These are phyloP conservation scores for Tuber calosporum DNA, from an alignment of 495 filamentous ascomycete genomes.

Conservation along the genomic window DNA sequence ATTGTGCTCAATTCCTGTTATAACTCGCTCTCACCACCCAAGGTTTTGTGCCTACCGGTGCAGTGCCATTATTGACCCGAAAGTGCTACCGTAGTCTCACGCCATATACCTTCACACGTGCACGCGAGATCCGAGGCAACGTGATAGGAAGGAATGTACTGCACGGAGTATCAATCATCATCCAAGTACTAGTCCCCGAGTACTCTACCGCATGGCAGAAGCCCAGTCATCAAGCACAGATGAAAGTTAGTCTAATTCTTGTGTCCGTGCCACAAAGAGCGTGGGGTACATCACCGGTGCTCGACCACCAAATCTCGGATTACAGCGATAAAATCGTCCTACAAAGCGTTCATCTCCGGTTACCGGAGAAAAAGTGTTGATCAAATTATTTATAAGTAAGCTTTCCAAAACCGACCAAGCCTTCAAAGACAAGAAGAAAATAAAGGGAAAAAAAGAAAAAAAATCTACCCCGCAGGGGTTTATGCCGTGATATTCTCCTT, in stretches of 20 bases:
- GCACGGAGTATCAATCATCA: not conserved
- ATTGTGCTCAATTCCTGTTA: not conserved
- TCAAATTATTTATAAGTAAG: constrained; percentile 19
- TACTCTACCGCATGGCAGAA: not conserved
- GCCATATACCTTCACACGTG: not conserved
- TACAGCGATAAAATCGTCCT: not conserved
- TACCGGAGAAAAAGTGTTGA: not conserved
- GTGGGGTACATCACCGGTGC: not conserved
- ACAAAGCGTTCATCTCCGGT: not conserved
- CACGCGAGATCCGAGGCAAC: not conserved
- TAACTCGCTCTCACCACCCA: not conserved
- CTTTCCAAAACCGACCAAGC: constrained; percentile 31
- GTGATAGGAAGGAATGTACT: not conserved
- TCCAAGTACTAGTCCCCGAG: too few relatives aligned
- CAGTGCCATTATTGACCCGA: not conserved
- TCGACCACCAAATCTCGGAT: not conserved
- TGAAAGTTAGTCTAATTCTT: not conserved
- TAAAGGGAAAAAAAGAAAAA: constrained; percentile 8
- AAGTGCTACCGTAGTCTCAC: not conserved
- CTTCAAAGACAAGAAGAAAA: not conserved
- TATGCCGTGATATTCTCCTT: not conserved
- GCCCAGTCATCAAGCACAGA: not conserved
- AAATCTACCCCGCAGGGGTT: constrained; percentile 6
- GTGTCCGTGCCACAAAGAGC: not conserved
- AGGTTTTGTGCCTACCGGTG: not conserved